phyloP scores from a whole-genome alignment of 768 basidiomycete species.

The Pluteus cervinus region DNA sequence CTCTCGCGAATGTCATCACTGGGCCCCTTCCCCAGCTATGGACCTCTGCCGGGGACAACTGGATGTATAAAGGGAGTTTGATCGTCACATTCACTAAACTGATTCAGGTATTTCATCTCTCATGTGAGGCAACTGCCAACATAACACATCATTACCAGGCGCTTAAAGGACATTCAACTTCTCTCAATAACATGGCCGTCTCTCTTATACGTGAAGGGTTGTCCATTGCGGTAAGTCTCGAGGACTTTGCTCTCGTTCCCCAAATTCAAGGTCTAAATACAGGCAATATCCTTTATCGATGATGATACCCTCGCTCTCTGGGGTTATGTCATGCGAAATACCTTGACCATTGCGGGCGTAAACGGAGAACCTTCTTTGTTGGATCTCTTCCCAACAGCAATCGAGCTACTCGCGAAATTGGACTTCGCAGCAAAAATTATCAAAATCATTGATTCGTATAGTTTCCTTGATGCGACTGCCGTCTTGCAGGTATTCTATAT shows the following conservation, averaged over 20 bases:
- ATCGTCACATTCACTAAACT: constrained; percentile 67
- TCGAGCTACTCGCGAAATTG: constrained; percentile 62
- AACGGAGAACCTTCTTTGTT: constrained; percentile 46
- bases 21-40: constrained; percentile 67
- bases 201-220: constrained; percentile 64
- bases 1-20: constrained; percentile 55
- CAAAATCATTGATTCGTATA: constrained; percentile 69
- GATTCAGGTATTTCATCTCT: constrained; percentile 46
- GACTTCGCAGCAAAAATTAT: constrained; percentile 69
- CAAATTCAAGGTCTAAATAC: constrained; percentile 7
- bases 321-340: constrained; percentile 64
- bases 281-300: constrained; percentile 70
- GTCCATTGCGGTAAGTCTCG: constrained; percentile 40
- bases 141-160: constrained; percentile 38
- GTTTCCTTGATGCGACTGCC: constrained; percentile 58
- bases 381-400: constrained; percentile 58
- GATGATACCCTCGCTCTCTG: constrained; percentile 75
- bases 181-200: constrained; percentile 49
- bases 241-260: not conserved
- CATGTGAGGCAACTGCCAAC: constrained; percentile 1
- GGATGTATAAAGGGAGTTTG: constrained; percentile 65
- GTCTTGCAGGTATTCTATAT: constrained; percentile 53
- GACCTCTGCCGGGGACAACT: constrained; percentile 61
- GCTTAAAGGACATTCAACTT: constrained; percentile 52
- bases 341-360: constrained; percentile 42